phyloP scores from a whole-genome alignment of 108 stramenopile genomes.

The Nannochloropsis salina region DNA sequence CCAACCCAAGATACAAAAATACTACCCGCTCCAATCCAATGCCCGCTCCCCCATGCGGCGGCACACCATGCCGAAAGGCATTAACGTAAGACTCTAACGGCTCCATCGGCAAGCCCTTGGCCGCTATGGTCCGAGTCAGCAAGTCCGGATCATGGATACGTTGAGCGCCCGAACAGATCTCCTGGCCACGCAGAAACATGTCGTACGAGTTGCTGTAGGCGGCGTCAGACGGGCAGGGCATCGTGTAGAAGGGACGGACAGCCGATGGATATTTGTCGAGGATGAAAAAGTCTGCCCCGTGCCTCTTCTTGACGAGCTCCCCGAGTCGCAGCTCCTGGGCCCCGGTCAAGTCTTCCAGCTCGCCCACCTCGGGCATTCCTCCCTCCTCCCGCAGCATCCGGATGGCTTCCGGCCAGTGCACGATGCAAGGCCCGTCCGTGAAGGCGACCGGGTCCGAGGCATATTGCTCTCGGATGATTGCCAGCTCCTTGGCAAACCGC shows the following conservation, averaged over 20 bases:
- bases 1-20: slow-evolving; percentile 86
- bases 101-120: slow-evolving; percentile 68
- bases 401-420: slow-evolving; percentile 95
- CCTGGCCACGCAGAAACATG: slow-evolving; percentile 90
- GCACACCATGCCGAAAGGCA: slow-evolving; percentile 78
- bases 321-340: slow-evolving; percentile 82
- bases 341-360: slow-evolving; percentile 75
- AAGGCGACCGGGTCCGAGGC: slow-evolving; percentile 77
- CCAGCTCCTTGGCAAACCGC: slow-evolving; percentile 67
- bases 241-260: slow-evolving; percentile 94
- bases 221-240: slow-evolving; percentile 82
- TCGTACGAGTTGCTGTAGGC: slow-evolving; percentile 89
- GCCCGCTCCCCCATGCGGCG: slow-evolving; percentile 89
- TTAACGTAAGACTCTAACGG: slow-evolving; percentile 69
- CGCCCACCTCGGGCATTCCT: slow-evolving; percentile 68
- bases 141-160: slow-evolving; percentile 59
- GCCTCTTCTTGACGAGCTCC: slow-evolving; percentile 77
- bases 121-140: slow-evolving; percentile 57
- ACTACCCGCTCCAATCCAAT: slow-evolving; percentile 93
- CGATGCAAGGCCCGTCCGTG: slow-evolving; percentile 85
- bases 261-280: slow-evolving; percentile 85
- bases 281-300: slow-evolving; percentile 93
- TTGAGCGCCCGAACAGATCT: slow-evolving; percentile 96
- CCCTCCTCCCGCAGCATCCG: slow-evolving; percentile 58
- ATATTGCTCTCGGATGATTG: slow-evolving; percentile 80